Evolutionary conservation across 1,284 basidiomycete species (phyloP).

Genomic region (Cutaneotrichosporon sp.): DNA sequence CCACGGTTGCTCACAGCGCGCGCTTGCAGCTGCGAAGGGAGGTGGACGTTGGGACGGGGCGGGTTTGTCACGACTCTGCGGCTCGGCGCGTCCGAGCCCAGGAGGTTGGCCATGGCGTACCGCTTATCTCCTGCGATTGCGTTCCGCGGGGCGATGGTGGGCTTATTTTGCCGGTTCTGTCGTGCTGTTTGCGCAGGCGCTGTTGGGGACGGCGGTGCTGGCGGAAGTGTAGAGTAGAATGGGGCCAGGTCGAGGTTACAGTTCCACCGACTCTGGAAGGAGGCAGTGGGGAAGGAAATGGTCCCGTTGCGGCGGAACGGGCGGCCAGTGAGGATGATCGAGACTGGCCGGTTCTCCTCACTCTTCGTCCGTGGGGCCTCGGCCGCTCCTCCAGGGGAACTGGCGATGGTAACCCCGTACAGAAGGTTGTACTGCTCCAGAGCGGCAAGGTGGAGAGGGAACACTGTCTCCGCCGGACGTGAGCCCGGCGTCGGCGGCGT

Average conservation of each 20-base stretch:
- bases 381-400: slow-evolving; percentile 19
- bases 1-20: slow-evolving; percentile 10
- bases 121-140: slow-evolving; percentile 48
- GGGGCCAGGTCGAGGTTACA: slow-evolving; percentile 70
- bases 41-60: slow-evolving; percentile 5
- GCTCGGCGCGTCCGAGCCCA: slow-evolving; percentile 8
- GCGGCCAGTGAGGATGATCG: slow-evolving; percentile 68
- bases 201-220: slow-evolving; percentile 17
- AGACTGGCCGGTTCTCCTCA: slow-evolving; percentile 66
- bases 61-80: slow-evolving; percentile 12
- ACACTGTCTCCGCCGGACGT: slow-evolving; percentile 34
- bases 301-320: slow-evolving; percentile 48
- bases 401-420: slow-evolving; percentile 62
- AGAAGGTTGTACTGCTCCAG: slow-evolving; percentile 79
- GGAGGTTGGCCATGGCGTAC: slow-evolving; percentile 40
- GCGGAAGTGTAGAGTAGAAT: slow-evolving; percentile 33
- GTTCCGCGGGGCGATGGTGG: slow-evolving; percentile 21
- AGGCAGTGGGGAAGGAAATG: slow-evolving; percentile 54
- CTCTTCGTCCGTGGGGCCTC: slow-evolving; percentile 17
- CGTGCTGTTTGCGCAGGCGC: slow-evolving; percentile 8
- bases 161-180: slow-evolving; percentile 5
- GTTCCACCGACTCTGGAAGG: slow-evolving; percentile 80
- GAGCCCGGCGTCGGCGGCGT: background rate
- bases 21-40: slow-evolving; percentile 15
- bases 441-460: slow-evolving; percentile 64